phyloP scores from a whole-genome alignment of 768 basidiomycete species.

The Pisolithus sp. region DNA sequence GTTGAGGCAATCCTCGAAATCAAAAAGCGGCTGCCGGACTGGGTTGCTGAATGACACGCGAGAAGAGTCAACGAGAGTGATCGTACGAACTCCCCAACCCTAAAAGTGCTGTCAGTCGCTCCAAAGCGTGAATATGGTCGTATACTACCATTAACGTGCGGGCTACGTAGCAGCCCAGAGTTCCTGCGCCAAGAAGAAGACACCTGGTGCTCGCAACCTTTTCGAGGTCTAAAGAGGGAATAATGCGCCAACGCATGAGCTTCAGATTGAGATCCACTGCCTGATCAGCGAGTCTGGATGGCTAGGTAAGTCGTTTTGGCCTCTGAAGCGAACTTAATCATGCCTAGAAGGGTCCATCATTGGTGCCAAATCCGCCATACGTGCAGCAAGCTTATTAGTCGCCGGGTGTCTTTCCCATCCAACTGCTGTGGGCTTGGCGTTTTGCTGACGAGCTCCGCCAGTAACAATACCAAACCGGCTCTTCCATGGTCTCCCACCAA shows the following conservation, averaged over 20 bases:
- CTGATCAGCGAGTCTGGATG: slow-evolving; percentile 77
- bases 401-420: slow-evolving; percentile 93
- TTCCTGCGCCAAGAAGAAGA: slow-evolving; percentile 89
- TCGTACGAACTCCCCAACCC: slow-evolving; percentile 95
- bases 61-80: slow-evolving; percentile 88
- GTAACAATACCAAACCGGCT: slow-evolving; percentile 55
- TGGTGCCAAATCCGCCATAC: slow-evolving; percentile 84
- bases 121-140: neutral
- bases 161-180: slow-evolving; percentile 94
- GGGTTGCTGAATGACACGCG: slow-evolving; percentile 96
- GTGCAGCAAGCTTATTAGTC: slow-evolving; percentile 78
- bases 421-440: slow-evolving; percentile 54
- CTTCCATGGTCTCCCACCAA: slow-evolving; percentile 42
- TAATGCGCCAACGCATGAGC: slow-evolving; percentile 95
- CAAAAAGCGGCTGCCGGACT: slow-evolving; percentile 93
- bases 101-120: slow-evolving; percentile 22
- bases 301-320: neutral
- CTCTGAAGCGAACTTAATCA: neutral
- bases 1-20: slow-evolving; percentile 87
- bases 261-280: slow-evolving; percentile 98
- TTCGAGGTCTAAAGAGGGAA: slow-evolving; percentile 84
- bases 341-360: slow-evolving; percentile 93
- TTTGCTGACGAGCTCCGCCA: slow-evolving; percentile 11
- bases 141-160: slow-evolving; percentile 76
- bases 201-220: slow-evolving; percentile 76